These are phyloP conservation scores for Helicostylum pulchrum DNA, from an alignment of 192 early-diverging fungal species.

Conservation along the genomic window DNA sequence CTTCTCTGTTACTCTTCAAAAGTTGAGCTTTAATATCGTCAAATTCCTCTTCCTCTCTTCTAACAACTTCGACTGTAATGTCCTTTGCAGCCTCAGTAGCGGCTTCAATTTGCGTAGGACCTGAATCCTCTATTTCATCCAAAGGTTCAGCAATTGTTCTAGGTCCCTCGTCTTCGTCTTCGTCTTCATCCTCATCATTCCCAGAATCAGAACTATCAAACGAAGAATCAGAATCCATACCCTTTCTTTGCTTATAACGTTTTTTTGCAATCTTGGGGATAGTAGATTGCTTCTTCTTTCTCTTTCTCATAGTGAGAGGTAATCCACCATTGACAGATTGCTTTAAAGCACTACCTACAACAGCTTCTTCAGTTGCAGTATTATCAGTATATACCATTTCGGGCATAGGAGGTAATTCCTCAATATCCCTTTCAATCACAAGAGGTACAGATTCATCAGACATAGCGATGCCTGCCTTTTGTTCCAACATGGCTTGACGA, in stretches of 20 bases:
- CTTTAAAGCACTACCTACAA: conserved; percentile 48
- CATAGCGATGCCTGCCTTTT: conserved; percentile 57
- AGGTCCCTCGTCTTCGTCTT: conserved; percentile 30
- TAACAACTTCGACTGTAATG: conserved; percentile 13
- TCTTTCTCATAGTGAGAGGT: conserved; percentile 43
- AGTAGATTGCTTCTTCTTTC: conserved; percentile 50
- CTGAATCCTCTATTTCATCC: conserved; percentile 26
- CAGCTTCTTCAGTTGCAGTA: conserved; percentile 18
- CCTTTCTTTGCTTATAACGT: conserved; percentile 28
- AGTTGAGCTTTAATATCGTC: conserved; percentile 36
- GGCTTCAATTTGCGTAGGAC: conserved; percentile 30
- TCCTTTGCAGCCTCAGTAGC: conserved; percentile 32
- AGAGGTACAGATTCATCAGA: conserved; percentile 58
- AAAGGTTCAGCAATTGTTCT: conserved; percentile 40
- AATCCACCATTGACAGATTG: conserved; percentile 37
- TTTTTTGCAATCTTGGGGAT: conserved; percentile 33
- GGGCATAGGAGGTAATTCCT: conserved; percentile 5
- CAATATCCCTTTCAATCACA: conserved; percentile 45
- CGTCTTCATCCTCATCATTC: conserved; percentile 40
- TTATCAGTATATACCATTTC: background rate
- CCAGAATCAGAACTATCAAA: conserved; percentile 76
- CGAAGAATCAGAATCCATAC: conserved; percentile 48
- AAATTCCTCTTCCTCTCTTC: conserved; percentile 24
- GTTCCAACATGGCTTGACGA: conserved; percentile 59
- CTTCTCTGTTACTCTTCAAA: conserved; percentile 31